Base-by-base conservation (phyloP, 164 flowering plant genomes). In the Echeveria elegans region DNA sequence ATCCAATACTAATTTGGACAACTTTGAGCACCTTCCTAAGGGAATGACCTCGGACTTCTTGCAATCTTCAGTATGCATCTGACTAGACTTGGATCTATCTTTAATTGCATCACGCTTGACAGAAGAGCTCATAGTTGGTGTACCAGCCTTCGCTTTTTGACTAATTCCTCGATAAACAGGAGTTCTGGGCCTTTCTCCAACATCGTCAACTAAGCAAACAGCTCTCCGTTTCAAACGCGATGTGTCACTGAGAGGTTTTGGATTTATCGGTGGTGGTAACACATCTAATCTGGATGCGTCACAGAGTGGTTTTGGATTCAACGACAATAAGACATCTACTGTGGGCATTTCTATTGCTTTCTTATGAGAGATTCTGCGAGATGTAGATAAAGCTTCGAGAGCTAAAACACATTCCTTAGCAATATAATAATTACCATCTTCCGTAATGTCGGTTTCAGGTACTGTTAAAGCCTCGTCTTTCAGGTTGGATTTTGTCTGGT, bases 121-220 rank as follows among this genome's bases (percentile, higher is more conserved):
- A 63, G 65, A 34, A 34, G 45, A 40, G 21, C 43, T 28, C 28
- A 30, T 24, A n/a, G 36, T n/a, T 34, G 65, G 28, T 3, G 28
- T 38, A 40, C 8, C 2, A 7, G 50, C 70, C 40, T 70, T 80
- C 23, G 68, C 30, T 66, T 64, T 76, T 37, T 14, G 73, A 15
- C 77, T 30, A 72, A 76, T 70, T 68, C 83, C 85, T 68, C 78
- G 85, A 81, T 86, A 86, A 71, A 88, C 80, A 6, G 95, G 96
- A 74, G 89, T 86, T 71, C 76, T 88, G 65, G 86, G 82, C 48
- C 77, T 72, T 34, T 82, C 79, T 9, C 76, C 89, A 14, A 79
- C 83, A 43, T 85, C 88, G 34, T 85, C 93, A 70, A 77, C 77
- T 34, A 81, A 72, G 72, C 81, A 80, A 71, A 87, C 85, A 53